Percentiles rank a stretch among this genome's conserved stretches.
phyloP scores from a whole-genome alignment of 306 rosid genomes.

The cucumber (Cucumis sativus) region Cucumber_9930_V3 NC_026660.2:6146501-6147000 shows the following conservation, averaged over 20 bases:
- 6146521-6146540: constrained; percentile 24
- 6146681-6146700: neutral
- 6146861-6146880: neutral
- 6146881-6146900: neutral
- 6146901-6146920: neutral
- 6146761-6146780: neutral
- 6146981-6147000: neutral
- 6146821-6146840: neutral
- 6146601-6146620: neutral
- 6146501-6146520: neutral
- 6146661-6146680: neutral
- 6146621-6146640: neutral
- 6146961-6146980: neutral
- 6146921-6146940: neutral
- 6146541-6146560: constrained; percentile 76
- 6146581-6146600: constrained; percentile 17
- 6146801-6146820: neutral
- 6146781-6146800: neutral
- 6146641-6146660: neutral
- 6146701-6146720: neutral
- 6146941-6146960: neutral
- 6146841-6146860: neutral
- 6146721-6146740: neutral
- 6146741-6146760: neutral
- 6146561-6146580: constrained; percentile 96